Evolutionary conservation across 2,329 filamentous ascomycete genomes (phyloP).

Genomic region (Bipolaris cookei): DNA sequence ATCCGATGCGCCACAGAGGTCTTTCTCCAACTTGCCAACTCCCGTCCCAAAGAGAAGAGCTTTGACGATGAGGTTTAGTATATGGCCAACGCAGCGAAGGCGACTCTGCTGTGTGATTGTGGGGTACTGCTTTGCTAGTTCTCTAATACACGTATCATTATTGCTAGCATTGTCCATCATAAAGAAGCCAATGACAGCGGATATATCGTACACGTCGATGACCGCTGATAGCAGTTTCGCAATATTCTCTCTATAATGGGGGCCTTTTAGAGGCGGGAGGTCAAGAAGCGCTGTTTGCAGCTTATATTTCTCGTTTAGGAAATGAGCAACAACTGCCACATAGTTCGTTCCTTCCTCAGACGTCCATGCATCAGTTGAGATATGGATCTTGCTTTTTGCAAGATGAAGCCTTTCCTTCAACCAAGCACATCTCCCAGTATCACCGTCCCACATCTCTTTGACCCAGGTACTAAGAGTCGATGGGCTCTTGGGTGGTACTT

Average conservation of each 20-base stretch:
- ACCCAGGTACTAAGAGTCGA: no score
- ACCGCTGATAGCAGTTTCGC: background rate
- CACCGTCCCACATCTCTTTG: no score
- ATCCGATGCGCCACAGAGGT: conserved; percentile 1
- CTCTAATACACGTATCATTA: conserved; percentile 1
- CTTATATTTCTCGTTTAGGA: no score
- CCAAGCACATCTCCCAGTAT: no score
- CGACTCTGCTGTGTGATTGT: background rate
- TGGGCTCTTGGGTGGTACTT: no score
- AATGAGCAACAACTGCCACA: background rate
- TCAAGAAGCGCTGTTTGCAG: no score
- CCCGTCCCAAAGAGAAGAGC: background rate
- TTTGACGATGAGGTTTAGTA: background rate
- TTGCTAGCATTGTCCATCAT: conserved; percentile 3
- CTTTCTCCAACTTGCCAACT: conserved; percentile 3
- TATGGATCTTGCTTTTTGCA: no score
- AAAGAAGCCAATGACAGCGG: conserved; percentile 2
- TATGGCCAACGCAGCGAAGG: conserved; percentile 4
- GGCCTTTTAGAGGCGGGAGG: no score
- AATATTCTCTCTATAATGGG: conserved; percentile 3
- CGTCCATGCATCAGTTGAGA: no score
- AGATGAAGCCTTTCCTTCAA: no score
- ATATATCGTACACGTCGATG: background rate
- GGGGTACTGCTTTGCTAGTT: background rate
- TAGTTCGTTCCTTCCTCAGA: background rate